Evolutionary conservation across 768 basidiomycete species (phyloP), one percentile per base, ranked within the genome.

Genomic region (Hericium alpestre): DNA sequence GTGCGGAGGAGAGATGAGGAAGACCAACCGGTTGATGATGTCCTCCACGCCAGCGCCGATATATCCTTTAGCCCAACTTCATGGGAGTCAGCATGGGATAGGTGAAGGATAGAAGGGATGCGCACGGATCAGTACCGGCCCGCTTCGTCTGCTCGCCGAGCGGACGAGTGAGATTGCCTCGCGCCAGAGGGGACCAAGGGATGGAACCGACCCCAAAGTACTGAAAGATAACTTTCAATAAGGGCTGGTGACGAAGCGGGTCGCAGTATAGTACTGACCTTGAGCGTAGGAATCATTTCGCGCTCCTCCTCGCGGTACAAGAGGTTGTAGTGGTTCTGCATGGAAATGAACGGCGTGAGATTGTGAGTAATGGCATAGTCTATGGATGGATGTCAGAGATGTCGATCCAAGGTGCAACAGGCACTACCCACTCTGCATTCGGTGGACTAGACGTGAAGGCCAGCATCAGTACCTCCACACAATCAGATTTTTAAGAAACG

Each of bases 241-340:
- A 41, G 1, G 40, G 16, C 20, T 46, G 22, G 43, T 10, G 32
- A 32, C 1, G 4, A 12, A 7, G 43, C 16, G 7, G 7, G 13
- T n/a, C 22, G 12, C 10, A 15, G 43, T n/a, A 46, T n/a, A 22
- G 43, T 12, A 50, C 47, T 16, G 4, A 58, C 57, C 52, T 63
- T 61, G 13, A 63, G 55, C 3, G 50, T 52, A 0, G 72, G 72
- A 52, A 72, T 71, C 65, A 66, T 65, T 51, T 65, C 64, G 22
- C 66, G 61, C 56, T 66, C 72, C 58, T 74, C 73, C 61, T 74
- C 73, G 51, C 73, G 64, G 59, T 74, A 74, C 27, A 70, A 56
- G 6, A 70, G 67, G 43, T 61, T 66, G 57, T 73, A 70, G 55
- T 67, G 66, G 58, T 74, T 74, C 63, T 74, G 73, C 72, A 74